Evolutionary conservation across 176 grass and related monocot species (phyloP), one percentile per base, ranked within the genome.

Genomic region (Cenchrus fungigraminus): DNA sequence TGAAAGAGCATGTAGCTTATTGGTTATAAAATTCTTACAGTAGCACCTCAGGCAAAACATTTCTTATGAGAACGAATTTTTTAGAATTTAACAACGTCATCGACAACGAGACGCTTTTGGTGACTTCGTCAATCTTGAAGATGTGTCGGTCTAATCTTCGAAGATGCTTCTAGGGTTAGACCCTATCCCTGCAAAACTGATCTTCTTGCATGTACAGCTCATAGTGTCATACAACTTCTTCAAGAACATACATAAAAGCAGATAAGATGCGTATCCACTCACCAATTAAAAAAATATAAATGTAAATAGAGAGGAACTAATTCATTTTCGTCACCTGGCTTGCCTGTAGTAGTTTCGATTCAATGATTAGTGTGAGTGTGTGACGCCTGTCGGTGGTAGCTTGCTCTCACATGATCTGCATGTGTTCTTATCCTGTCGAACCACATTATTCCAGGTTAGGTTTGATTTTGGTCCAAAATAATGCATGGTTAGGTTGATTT

Each of bases 371-470:
- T 56, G 19, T 14, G 37, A 4, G 37, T 40, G 37, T 46, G 45
- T 46, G 73, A 58, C 16, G 17, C 40, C 16, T 54, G 53, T 34
- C 73, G 52, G 4, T 42, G 29, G 3, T 42, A 17, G 15, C 29
- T n/a, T 20, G 73, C 53, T 76, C 73, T 58, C 73, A 76, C 73
- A 42, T 76, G 73, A 76, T 40, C 16, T 9, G 73, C 73, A 76
- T 40, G 73, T 76, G 73, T 57, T 76, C 52, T 76, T 74, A 74
- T 74, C 72, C 25, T 74, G 28, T 74, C 15, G 6, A 55, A 34
- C 32, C 13, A 16, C 15, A 42, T 37, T 15, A 34, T 32, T 16
- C 15, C 51, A 34, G 8, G 51, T 32, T 19, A 58, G 53, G 73
- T 58, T 75, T 55, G 51, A 40, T 56, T 56, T 55, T 40, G 9